Evolutionary conservation across 345 rosid genomes (phyloP).

Genomic region (Salix dunnii): DNA sequence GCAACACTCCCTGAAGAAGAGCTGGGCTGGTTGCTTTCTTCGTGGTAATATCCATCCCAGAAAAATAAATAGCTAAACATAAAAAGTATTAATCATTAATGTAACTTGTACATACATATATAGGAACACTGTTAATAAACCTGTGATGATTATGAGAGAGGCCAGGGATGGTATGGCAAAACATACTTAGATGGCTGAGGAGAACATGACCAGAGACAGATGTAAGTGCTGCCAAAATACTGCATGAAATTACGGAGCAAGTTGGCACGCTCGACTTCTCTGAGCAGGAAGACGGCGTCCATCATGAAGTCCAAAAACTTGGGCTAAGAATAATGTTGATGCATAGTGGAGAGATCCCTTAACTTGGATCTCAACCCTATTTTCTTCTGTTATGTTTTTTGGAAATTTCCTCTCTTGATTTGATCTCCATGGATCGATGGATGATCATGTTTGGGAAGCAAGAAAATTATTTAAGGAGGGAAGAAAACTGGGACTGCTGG

Average conservation of each 20-base stretch:
- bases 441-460: neutral
- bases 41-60: conserved; percentile 54
- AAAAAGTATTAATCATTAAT: neutral
- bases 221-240: conserved; percentile 47
- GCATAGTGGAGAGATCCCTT: neutral
- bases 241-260: conserved; percentile 47
- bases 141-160: neutral
- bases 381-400: neutral
- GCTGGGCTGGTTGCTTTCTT: conserved; percentile 33
- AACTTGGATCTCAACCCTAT: neutral
- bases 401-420: neutral
- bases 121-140: neutral
- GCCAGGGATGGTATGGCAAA: neutral
- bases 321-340: neutral
- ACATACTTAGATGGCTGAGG: conserved; percentile 45
- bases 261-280: conserved; percentile 35
- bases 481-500: neutral
- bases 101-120: neutral
- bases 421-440: neutral
- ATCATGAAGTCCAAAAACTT: conserved; percentile 18
- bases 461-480: neutral
- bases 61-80: conserved; percentile 44
- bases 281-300: conserved; percentile 52
- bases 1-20: conserved; percentile 45
- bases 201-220: conserved; percentile 59